Evolutionary conservation across 495 filamentous ascomycete species (phyloP).

Genomic region (Aspergillus sclerotioniger): DNA sequence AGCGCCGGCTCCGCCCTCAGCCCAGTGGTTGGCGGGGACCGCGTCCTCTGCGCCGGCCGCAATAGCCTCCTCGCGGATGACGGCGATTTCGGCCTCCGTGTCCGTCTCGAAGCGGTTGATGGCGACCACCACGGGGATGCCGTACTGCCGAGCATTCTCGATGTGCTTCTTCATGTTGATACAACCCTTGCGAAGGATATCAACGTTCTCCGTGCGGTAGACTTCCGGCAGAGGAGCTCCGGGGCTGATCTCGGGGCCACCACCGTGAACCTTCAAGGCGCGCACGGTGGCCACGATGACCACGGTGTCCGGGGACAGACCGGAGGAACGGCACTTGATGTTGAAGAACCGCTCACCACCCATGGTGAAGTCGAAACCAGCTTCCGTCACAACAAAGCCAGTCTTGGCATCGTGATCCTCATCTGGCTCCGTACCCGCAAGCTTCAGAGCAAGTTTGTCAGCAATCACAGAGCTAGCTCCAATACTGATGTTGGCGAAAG

Average conservation of each 20-base stretch:
- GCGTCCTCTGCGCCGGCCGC: slow-evolving; percentile 93
- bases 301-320: slow-evolving; percentile 86
- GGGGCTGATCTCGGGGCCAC: slow-evolving; percentile 85
- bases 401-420: slow-evolving; percentile 82
- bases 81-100: slow-evolving; percentile 85
- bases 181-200: slow-evolving; percentile 83
- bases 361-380: slow-evolving; percentile 99
- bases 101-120: slow-evolving; percentile 96
- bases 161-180: slow-evolving; percentile 95
- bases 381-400: slow-evolving; percentile 96
- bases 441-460: slow-evolving; percentile 92
- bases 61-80: slow-evolving; percentile 85
- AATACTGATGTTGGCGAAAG: slow-evolving; percentile 98
- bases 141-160: slow-evolving; percentile 79
- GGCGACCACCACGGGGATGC: slow-evolving; percentile 93
- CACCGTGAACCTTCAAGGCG: slow-evolving; percentile 94
- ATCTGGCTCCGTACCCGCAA: slow-evolving; percentile 92
- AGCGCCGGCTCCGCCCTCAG: slow-evolving; percentile 89
- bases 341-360: slow-evolving; percentile 99
- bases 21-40: slow-evolving; percentile 94
- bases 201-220: slow-evolving; percentile 90
- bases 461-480: slow-evolving; percentile 92
- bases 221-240: slow-evolving; percentile 78
- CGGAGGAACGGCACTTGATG: slow-evolving; percentile 96
- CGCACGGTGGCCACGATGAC: slow-evolving; percentile 95